These are phyloP conservation scores for Anisodus tanguticus DNA, from an alignment of 257 asterid species.

Conservation along the genomic window DNA sequence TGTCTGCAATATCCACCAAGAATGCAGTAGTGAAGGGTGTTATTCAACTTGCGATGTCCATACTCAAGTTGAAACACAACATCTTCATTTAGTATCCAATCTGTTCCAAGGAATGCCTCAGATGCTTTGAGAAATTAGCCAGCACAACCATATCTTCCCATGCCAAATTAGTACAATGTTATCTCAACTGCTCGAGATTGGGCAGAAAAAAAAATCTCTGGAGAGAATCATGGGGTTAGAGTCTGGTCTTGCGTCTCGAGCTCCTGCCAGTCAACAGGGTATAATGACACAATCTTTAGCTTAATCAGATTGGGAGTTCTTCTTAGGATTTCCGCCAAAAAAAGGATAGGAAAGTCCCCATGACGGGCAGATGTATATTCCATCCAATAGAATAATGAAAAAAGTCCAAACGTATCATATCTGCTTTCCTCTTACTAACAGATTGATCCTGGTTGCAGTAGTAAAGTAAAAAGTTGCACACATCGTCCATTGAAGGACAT, in stretches of 20 bases:
- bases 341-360: neutral
- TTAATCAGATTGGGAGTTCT: neutral
- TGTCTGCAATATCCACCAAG: constrained; percentile 58
- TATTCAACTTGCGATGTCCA: constrained; percentile 76
- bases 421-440: neutral
- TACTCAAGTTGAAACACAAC: no score
- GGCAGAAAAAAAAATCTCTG: neutral
- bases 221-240: no score
- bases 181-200: neutral
- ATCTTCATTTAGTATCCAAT: neutral
- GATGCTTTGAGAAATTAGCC: no score
- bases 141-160: neutral
- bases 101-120: neutral
- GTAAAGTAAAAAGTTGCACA: neutral
- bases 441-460: neutral
- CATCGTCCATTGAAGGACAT: neutral
- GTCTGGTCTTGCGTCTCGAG: accelerated
- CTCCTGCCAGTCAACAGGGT: neutral
- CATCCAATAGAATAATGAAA: neutral
- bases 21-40: constrained; percentile 61
- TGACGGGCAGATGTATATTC: neutral
- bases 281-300: neutral
- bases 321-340: neutral
- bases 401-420: no score
- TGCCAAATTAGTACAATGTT: accelerated